These are phyloP conservation scores for Hysterium pulicare DNA, from an alignment of 2,329 filamentous ascomycete species.

Conservation along the genomic window DNA sequence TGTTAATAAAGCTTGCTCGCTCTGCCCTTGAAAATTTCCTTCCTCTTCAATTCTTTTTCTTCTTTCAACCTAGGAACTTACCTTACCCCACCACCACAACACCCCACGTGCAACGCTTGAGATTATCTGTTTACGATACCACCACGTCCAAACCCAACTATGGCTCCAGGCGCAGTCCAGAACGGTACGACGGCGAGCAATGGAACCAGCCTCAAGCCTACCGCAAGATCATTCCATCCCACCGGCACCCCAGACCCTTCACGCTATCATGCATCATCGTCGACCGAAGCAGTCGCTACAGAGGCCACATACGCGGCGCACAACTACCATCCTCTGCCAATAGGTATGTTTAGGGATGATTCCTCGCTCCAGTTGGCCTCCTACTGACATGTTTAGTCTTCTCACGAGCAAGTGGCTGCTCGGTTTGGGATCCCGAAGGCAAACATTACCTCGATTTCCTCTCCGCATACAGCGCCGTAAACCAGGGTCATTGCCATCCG, in stretches of 20 bases:
- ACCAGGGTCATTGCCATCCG: constrained; percentile 97
- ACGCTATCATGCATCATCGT: constrained; percentile 72
- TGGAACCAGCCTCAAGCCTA: constrained; percentile 32
- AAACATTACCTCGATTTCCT: constrained; percentile 93
- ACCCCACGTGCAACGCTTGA: constrained; percentile 13
- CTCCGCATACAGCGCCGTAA: constrained; percentile 95
- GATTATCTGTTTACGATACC: constrained; percentile 8
- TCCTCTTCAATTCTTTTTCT: constrained; percentile 4
- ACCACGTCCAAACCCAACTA: constrained; percentile 20
- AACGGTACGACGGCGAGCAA: constrained; percentile 22
- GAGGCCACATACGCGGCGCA: constrained; percentile 88
- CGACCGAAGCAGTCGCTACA: constrained; percentile 70
- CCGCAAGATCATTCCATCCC: constrained; percentile 37
- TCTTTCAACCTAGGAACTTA: constrained; percentile 2
- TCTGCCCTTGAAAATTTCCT: constrained; percentile 3
- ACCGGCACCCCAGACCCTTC: constrained; percentile 39
- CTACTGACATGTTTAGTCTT: constrained; percentile 50
- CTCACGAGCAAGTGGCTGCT: constrained; percentile 75
- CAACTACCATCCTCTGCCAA: constrained; percentile 96
- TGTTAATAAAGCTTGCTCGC: constrained; percentile 11
- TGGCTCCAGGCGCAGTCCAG: constrained; percentile 35
- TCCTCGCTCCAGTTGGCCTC: background rate
- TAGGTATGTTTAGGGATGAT: constrained; percentile 48
- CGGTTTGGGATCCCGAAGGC: constrained; percentile 96
- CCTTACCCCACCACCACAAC: constrained; percentile 11